These are phyloP conservation scores for Coelomomyces lativittatus DNA, from an alignment of 371 early-diverging fungal genomes.

Conservation along the genomic window DNA sequence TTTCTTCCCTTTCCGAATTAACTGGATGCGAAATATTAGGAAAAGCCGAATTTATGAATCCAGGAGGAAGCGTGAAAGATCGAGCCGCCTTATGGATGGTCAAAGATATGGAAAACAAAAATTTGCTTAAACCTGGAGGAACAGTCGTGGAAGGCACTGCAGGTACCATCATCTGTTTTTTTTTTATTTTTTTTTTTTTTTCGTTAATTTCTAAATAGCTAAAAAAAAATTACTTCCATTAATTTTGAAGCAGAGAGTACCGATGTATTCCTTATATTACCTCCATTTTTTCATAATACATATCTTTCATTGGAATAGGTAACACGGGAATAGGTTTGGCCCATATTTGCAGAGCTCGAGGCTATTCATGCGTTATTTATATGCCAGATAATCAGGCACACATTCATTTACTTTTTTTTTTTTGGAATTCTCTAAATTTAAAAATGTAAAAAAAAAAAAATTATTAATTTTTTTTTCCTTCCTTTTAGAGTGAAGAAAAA, in stretches of 20 bases:
- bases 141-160: slow-evolving; percentile 90
- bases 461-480: background rate
- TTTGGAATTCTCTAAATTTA: background rate
- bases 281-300: background rate
- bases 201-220: no score
- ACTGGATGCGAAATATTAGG: slow-evolving; percentile 74
- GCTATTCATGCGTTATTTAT: slow-evolving; percentile 86
- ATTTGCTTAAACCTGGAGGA: slow-evolving; percentile 68
- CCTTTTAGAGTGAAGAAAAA: slow-evolving; percentile 60
- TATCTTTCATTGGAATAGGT: slow-evolving; percentile 2
- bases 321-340: slow-evolving; percentile 93
- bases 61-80: slow-evolving; percentile 94
- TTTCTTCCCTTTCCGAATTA: slow-evolving; percentile 53
- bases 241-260: no score
- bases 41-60: slow-evolving; percentile 94
- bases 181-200: no score
- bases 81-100: slow-evolving; percentile 81
- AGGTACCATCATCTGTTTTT: no score
- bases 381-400: slow-evolving; percentile 85
- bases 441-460: background rate
- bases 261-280: background rate
- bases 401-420: slow-evolving; percentile 2
- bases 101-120: slow-evolving; percentile 68
- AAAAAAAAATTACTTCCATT: no score
- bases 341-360: slow-evolving; percentile 82